These are phyloP conservation scores for Herpotrichia juniperi DNA, from an alignment of 2,329 filamentous ascomycete species.

Conservation along the genomic window DNA sequence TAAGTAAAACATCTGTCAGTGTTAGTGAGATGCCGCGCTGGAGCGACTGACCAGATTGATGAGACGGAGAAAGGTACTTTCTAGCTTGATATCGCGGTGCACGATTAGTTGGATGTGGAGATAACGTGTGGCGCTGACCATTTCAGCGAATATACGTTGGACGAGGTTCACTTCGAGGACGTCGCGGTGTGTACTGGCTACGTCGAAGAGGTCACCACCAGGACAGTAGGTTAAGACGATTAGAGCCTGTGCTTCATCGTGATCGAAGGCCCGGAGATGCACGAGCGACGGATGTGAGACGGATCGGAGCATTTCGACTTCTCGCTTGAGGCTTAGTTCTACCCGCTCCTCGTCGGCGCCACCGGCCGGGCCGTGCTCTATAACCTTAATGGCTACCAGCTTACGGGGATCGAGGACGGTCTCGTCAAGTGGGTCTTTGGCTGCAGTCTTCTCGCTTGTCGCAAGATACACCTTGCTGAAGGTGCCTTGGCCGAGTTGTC, in stretches of 20 bases:
- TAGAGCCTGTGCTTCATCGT: constrained; percentile 80
- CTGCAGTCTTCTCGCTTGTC: constrained; percentile 70
- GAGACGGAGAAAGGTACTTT: constrained; percentile 69
- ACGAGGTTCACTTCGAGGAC: constrained; percentile 73
- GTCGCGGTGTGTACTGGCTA: constrained; percentile 75
- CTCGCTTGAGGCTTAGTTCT: constrained; percentile 90
- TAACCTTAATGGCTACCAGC: constrained; percentile 92
- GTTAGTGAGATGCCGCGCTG: constrained; percentile 33
- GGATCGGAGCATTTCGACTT: constrained; percentile 89
- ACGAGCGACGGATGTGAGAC: constrained; percentile 90
- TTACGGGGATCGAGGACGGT: constrained; percentile 69
- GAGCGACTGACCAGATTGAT: constrained; percentile 29
- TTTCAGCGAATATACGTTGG: constrained; percentile 85
- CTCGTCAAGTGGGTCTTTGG: constrained; percentile 52
- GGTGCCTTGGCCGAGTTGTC: constrained; percentile 86
- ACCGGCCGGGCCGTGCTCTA: constrained; percentile 91
- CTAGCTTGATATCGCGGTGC: constrained; percentile 96
- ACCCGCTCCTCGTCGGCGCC: constrained; percentile 92
- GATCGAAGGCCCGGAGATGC: constrained; percentile 88
- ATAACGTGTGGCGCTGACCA: constrained; percentile 85
- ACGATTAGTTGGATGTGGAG: constrained; percentile 86
- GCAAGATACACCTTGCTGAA: constrained; percentile 95
- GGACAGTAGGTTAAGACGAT: constrained; percentile 91
- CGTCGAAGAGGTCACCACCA: constrained; percentile 92
- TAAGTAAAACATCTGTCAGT: constrained; percentile 82